phyloP scores from a whole-genome alignment of 2,329 filamentous ascomycete genomes.

The Curvularia eragrostidis region DNA sequence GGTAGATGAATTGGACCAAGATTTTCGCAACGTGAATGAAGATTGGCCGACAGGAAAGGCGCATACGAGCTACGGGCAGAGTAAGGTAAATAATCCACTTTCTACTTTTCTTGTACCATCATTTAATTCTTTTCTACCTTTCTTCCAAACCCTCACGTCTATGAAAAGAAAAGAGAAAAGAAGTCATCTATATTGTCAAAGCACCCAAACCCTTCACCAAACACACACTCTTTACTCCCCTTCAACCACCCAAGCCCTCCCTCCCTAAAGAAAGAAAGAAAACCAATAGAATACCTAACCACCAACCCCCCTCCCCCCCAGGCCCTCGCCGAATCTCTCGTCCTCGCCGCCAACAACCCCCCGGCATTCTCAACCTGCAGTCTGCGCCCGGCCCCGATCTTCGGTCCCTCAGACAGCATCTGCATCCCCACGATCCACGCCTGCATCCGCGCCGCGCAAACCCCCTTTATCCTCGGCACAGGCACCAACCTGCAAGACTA shows the following conservation, averaged over 20 bases:
- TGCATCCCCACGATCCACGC: conserved; percentile 75
- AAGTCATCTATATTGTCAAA: not conserved
- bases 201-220: no score
- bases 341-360: conserved; percentile 74
- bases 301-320: conserved; percentile 28
- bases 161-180: not conserved
- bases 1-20: conserved; percentile 74
- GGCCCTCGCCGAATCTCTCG: conserved; percentile 82
- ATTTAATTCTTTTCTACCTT: not conserved
- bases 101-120: not conserved
- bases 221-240: no score
- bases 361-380: conserved; percentile 78
- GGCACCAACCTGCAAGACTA: conserved; percentile 74
- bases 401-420: conserved; percentile 87
- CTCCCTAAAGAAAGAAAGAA: not conserved
- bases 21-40: conserved; percentile 87
- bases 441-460: conserved; percentile 71
- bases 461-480: conserved; percentile 81
- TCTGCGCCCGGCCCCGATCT: conserved; percentile 86
- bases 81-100: conserved; percentile 67
- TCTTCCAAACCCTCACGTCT: not conserved
- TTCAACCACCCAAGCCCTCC: not conserved
- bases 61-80: conserved; percentile 81
- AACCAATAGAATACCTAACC: no score
- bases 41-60: conserved; percentile 77